Evolutionary conservation across 2,329 filamentous ascomycete genomes (phyloP).

Genomic region (Pleurostoma richardsiae): DNA sequence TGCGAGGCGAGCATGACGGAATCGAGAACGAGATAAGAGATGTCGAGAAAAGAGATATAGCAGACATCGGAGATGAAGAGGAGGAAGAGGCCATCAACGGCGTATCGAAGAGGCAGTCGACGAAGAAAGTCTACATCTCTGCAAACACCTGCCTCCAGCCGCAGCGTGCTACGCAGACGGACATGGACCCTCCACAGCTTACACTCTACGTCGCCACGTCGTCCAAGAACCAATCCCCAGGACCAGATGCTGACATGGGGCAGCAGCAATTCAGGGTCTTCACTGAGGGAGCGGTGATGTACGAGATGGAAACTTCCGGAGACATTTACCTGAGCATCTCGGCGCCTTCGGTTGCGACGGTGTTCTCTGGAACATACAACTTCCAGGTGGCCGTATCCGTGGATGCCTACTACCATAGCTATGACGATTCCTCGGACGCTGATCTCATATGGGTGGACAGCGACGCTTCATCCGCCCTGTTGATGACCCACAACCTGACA

Average conservation of each 20-base stretch:
- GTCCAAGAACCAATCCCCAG: constrained; percentile 58
- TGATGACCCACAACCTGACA: constrained; percentile 74
- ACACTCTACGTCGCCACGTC: constrained; percentile 71
- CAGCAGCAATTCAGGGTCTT: constrained; percentile 47
- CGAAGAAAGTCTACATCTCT: constrained; percentile 67
- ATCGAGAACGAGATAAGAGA: constrained; percentile 12
- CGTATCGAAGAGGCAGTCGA: constrained; percentile 16
- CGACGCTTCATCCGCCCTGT: constrained; percentile 71
- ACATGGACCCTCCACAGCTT: constrained; percentile 61
- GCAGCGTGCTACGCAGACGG: constrained; percentile 37
- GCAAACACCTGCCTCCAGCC: constrained; percentile 85
- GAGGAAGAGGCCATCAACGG: not conserved
- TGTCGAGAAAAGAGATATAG: constrained; percentile 2
- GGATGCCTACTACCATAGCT: constrained; percentile 71
- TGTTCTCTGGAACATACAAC: constrained; percentile 64
- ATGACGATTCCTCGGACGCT: constrained; percentile 42
- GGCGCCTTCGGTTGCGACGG: constrained; percentile 60
- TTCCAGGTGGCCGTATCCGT: constrained; percentile 79
- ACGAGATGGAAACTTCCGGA: constrained; percentile 53
- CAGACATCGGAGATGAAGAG: constrained; percentile 8
- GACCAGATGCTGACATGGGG: constrained; percentile 46
- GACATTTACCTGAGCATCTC: constrained; percentile 74
- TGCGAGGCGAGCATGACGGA: constrained; percentile 1
- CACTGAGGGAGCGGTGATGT: constrained; percentile 64
- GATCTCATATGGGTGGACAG: constrained; percentile 79